Evolutionary conservation across 1,284 basidiomycete species (phyloP).

Genomic region (Hymenochaete sp.): DNA sequence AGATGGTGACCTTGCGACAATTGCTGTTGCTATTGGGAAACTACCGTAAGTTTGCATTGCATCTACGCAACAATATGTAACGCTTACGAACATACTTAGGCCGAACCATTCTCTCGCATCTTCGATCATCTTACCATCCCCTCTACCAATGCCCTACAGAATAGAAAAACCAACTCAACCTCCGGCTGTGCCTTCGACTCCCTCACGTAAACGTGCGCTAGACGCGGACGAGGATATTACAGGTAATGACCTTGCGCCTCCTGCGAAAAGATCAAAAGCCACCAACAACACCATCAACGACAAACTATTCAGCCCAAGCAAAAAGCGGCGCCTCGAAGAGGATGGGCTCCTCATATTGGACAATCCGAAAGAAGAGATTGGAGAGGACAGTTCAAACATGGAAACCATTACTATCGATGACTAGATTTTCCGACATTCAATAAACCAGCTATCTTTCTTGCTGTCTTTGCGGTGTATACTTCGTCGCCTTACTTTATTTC

Average conservation of each 20-base stretch:
- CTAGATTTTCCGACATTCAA: no score
- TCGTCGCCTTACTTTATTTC: no score
- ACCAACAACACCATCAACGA: slow-evolving; percentile 24
- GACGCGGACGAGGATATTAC: slow-evolving; percentile 49
- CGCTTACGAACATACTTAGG: slow-evolving; percentile 26
- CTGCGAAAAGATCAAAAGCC: slow-evolving; percentile 50
- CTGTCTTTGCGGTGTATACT: no score
- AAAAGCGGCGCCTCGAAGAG: slow-evolving; percentile 55
- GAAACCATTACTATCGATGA: no score
- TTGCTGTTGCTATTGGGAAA: slow-evolving; percentile 62
- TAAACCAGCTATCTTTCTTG: no score
- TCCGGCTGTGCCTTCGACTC: slow-evolving; percentile 33
- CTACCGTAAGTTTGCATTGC: slow-evolving; percentile 52
- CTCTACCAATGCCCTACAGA: slow-evolving; percentile 47
- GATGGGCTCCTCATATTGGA: slow-evolving; percentile 65
- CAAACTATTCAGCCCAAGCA: slow-evolving; percentile 43
- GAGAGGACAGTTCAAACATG: no score
- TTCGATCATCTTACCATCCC: slow-evolving; percentile 51
- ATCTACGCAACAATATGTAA: slow-evolving; percentile 6
- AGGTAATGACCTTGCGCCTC: slow-evolving; percentile 38
- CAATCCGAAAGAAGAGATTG: slow-evolving; percentile 42
- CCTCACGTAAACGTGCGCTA: slow-evolving; percentile 42
- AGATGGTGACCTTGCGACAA: slow-evolving; percentile 67
- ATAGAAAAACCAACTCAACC: slow-evolving; percentile 34
- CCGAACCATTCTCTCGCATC: slow-evolving; percentile 44